phyloP scores from a whole-genome alignment of 345 rosid species.

The Syzygium aqueum region DNA sequence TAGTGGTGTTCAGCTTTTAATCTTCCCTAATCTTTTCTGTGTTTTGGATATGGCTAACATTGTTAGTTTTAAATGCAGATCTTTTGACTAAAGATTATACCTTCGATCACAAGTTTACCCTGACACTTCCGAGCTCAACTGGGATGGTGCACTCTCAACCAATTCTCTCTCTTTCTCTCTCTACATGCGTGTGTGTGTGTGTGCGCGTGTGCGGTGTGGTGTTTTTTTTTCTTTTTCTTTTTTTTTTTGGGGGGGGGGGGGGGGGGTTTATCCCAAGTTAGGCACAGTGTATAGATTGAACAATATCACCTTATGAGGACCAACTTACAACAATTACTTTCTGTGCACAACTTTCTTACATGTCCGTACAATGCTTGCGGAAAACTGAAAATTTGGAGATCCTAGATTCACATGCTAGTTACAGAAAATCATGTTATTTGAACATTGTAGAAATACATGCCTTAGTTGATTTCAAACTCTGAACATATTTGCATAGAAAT shows the following conservation, averaged over 20 bases:
- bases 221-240: background rate
- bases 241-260: background rate
- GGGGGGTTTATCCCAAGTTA: background rate
- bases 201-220: background rate
- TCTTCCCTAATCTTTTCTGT: background rate
- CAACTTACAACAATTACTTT: background rate
- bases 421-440: background rate
- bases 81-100: slow-evolving; percentile 63
- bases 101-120: slow-evolving; percentile 68
- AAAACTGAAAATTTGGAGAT: background rate
- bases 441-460: background rate
- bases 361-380: background rate
- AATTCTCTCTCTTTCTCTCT: background rate
- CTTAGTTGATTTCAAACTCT: background rate
- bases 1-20: background rate
- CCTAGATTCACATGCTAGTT: background rate
- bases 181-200: background rate
- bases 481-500: background rate
- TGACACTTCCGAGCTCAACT: slow-evolving; percentile 40
- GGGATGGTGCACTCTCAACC: slow-evolving; percentile 36
- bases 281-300: background rate
- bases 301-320: background rate
- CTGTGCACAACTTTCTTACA: background rate
- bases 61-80: slow-evolving; percentile 32
- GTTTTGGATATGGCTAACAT: background rate